Base-by-base conservation (phyloP, 2,329 filamentous ascomycete genomes). In the Phyllosticta citriasiana region DNA sequence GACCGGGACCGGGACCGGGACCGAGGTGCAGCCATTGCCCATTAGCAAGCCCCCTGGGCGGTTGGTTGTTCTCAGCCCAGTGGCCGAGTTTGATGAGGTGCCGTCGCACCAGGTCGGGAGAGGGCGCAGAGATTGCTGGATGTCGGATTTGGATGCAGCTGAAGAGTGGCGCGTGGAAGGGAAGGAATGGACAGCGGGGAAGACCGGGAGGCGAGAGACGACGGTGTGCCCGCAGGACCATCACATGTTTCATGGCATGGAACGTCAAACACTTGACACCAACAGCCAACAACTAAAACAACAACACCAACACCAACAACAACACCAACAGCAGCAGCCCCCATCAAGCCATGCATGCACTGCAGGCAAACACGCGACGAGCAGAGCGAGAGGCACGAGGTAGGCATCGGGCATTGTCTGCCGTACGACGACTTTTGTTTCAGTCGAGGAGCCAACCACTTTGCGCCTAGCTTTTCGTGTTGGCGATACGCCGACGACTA, bases 1-100 rank as follows among this genome's bases (percentile, higher is more conserved):
- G 25, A 53, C 59, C 59, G 26, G 54, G 54, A 57, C 47, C 53
- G 59, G 59, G 59, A 57, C 53, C 53, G 54, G 59, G 25, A 53
- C 59, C 59, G 26, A 53, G 52, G 5, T 47, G 22, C 27, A 55
- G 57, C 57, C 57, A 35, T 30, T 53, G 53, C 12, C 14, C 12
- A 55, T 59, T 59, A 52, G 50, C 33, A 53, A 52, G 57, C 30
- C 33, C 16, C 51, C 52, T 35, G 57, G 52, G 53, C 51, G 35
- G 3, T 10, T 24, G 52, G 27, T 8, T 6, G 27, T 47, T 47
- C 40, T 47, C 40, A 47, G 40, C 40, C 40, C 40, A 47, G 40
- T 47, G 4, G 40, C 16, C 40, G 40, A 47, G 40, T 47, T 47
- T 47, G 40, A 47, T 47, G 40, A 47, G n/a, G 14, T 19, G 40